Evolutionary conservation across 2,329 filamentous ascomycete genomes (phyloP).

Genomic region (Metarhizium album): DNA sequence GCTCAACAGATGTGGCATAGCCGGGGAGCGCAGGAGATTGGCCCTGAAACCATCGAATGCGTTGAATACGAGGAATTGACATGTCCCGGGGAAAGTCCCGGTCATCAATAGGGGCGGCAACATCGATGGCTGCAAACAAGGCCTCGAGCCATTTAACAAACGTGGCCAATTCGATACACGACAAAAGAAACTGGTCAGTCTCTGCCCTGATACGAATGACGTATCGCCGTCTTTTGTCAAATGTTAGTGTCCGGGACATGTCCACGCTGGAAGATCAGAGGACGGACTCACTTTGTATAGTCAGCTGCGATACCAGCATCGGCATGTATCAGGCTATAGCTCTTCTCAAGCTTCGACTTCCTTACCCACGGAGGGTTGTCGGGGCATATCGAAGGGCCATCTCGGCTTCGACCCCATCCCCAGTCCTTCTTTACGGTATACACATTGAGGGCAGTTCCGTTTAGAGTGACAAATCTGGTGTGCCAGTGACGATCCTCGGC

Average conservation of each 20-base stretch:
- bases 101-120: constrained; percentile 60
- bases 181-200: constrained; percentile 62
- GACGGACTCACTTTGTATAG: constrained; percentile 49
- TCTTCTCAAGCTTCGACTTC: constrained; percentile 46
- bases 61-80: constrained; percentile 47
- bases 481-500: constrained; percentile 54
- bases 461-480: constrained; percentile 50
- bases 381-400: constrained; percentile 36
- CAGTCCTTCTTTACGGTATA: constrained; percentile 51
- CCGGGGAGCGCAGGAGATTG: constrained; percentile 19
- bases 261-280: neutral
- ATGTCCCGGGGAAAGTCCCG: constrained; percentile 52
- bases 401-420: constrained; percentile 36
- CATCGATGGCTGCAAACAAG: constrained; percentile 62
- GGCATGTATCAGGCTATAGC: constrained; percentile 64
- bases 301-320: constrained; percentile 66
- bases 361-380: constrained; percentile 41
- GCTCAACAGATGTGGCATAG: constrained; percentile 1
- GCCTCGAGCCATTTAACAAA: constrained; percentile 61
- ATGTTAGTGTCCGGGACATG: neutral
- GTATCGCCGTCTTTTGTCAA: constrained; percentile 39
- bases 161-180: constrained; percentile 51
- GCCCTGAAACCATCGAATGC: constrained; percentile 39
- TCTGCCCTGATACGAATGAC: constrained; percentile 64
- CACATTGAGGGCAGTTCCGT: constrained; percentile 58